Percentiles rank a stretch among this genome's conserved stretches.
Evolutionary conservation across 2,329 filamentous ascomycete species (phyloP).

Genomic region (Rutstroemia sydowiana): DNA sequence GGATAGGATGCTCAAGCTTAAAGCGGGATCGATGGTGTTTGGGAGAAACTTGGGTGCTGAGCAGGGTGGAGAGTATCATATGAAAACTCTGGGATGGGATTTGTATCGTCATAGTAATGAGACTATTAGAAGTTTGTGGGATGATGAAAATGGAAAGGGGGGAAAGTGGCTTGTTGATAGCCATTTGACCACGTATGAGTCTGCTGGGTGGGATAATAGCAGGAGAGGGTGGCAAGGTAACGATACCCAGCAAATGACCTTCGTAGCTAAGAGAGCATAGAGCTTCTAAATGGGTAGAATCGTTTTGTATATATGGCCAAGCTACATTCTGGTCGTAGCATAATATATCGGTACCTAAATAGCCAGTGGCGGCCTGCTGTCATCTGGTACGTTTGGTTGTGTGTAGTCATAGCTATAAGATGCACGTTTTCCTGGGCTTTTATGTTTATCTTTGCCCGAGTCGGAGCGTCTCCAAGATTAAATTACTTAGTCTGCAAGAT

Average conservation of each 20-base stretch:
- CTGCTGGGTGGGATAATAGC: not conserved
- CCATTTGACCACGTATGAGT: not conserved
- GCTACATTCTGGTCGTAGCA: no score
- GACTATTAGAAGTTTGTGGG: not conserved
- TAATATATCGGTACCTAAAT: no score
- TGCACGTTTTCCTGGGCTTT: no score
- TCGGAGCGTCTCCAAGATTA: no score
- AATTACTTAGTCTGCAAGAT: no score
- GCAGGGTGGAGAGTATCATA: not conserved
- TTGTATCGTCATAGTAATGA: not conserved
- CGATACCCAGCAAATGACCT: not conserved
- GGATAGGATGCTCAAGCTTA: slow-evolving; percentile 16
- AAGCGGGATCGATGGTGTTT: slow-evolving; percentile 30
- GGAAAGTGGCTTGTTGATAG: not conserved
- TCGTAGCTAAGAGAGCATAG: not conserved
- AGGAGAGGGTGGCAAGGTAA: not conserved
- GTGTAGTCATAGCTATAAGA: no score
- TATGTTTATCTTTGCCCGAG: no score
- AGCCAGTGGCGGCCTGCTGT: no score
- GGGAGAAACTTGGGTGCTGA: slow-evolving; percentile 33
- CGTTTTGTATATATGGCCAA: no score
- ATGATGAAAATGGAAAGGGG: not conserved
- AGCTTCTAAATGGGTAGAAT: no score
- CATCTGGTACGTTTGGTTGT: no score
- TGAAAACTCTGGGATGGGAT: not conserved